phyloP scores from a whole-genome alignment of 768 basidiomycete species.

The Calocybe cyanea region DNA sequence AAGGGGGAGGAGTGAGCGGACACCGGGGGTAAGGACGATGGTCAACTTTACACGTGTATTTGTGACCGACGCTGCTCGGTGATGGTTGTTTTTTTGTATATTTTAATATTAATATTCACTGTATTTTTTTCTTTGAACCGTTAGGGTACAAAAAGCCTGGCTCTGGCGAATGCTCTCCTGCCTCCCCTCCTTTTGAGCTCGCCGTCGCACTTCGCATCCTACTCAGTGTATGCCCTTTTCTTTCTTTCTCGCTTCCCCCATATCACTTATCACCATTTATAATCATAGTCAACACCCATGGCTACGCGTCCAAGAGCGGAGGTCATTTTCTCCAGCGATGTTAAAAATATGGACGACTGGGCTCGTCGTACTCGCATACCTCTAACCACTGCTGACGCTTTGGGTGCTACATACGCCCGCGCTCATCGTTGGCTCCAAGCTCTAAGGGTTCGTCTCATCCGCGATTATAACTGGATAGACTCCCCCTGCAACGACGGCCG shows the following conservation, averaged over 20 bases:
- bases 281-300: conserved; percentile 20
- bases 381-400: conserved; percentile 76
- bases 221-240: not conserved
- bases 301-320: conserved; percentile 38
- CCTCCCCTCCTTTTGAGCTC: conserved; percentile 24
- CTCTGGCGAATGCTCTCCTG: conserved; percentile 25
- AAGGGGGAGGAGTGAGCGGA: conserved; percentile 5
- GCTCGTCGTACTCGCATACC: conserved; percentile 75
- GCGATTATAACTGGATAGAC: conserved; percentile 69
- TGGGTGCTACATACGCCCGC: conserved; percentile 76
- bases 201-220: conserved; percentile 16
- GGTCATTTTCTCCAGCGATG: conserved; percentile 76
- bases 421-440: conserved; percentile 73
- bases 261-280: conserved; percentile 11
- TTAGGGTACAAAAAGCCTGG: conserved; percentile 49
- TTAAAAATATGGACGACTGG: conserved; percentile 82
- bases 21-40: conserved; percentile 36
- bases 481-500: conserved; percentile 55
- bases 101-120: conserved; percentile 33
- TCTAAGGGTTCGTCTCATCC: conserved; percentile 61
- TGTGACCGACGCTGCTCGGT: conserved; percentile 54
- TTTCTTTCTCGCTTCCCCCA: conserved; percentile 5
- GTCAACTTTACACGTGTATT: conserved; percentile 72
- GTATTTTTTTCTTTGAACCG: conserved; percentile 39
- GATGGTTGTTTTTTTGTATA: conserved; percentile 31